Conservation (phyloP, 768 basidiomycete species). For the Naematelia encephala region DNA sequence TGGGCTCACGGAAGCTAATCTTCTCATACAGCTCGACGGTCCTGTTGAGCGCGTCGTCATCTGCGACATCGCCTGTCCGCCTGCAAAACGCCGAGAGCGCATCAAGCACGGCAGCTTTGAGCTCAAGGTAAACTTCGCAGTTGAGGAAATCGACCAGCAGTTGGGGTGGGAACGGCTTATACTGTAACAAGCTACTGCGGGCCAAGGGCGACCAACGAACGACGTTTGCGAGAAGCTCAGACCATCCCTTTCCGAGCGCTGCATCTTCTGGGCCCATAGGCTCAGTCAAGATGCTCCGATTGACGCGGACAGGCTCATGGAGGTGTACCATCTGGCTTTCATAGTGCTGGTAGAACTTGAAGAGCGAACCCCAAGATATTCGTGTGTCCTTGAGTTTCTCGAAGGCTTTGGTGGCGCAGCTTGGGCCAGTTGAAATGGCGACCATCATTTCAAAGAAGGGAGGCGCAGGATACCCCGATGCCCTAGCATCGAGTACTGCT, state of each 20-base stretch:
- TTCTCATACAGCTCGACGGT: slow-evolving; percentile 37
- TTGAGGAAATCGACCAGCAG: slow-evolving; percentile 42
- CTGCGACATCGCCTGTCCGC: slow-evolving; percentile 28
- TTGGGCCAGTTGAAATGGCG: slow-evolving; percentile 33
- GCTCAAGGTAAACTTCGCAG: slow-evolving; percentile 36
- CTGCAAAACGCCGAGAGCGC: slow-evolving; percentile 39
- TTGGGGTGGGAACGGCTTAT: slow-evolving; percentile 35
- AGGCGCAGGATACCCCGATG: slow-evolving; percentile 19
- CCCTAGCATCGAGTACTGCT: slow-evolving; percentile 31
- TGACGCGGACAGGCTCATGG: slow-evolving; percentile 35
- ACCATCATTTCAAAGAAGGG: slow-evolving; percentile 36
- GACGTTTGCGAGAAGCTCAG: slow-evolving; percentile 31
- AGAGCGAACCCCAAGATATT: slow-evolving; percentile 25
- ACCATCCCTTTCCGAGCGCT: slow-evolving; percentile 34
- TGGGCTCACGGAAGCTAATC: slow-evolving; percentile 33
- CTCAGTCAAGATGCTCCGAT: slow-evolving; percentile 21
- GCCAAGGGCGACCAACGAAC: slow-evolving; percentile 35
- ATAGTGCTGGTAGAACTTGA: slow-evolving; percentile 43
- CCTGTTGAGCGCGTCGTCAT: slow-evolving; percentile 31
- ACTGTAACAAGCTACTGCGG: slow-evolving; percentile 28
- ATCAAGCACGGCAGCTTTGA: slow-evolving; percentile 31
- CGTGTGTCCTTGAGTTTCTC: slow-evolving; percentile 40
- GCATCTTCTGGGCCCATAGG: slow-evolving; percentile 35
- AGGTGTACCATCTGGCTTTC: slow-evolving; percentile 34
- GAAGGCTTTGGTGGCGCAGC: slow-evolving; percentile 33